phyloP scores from a whole-genome alignment of 2,329 filamentous ascomycete genomes.

The Diaporthe vexans region DNA sequence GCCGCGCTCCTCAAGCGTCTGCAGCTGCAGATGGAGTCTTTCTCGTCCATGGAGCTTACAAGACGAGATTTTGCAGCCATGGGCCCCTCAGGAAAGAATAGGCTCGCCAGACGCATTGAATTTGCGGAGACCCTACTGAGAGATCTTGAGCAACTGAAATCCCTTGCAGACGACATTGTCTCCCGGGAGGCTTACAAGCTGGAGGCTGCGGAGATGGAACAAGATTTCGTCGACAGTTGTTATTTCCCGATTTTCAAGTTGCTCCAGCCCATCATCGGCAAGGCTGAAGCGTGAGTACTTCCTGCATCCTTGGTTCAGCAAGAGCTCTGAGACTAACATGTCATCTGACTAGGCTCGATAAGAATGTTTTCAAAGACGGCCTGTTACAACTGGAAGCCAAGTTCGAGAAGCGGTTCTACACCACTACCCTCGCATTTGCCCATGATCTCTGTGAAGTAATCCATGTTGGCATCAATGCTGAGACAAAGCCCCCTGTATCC shows the following conservation, averaged over 20 bases:
- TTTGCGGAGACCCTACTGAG: constrained; percentile 83
- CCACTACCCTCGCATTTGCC: constrained; percentile 69
- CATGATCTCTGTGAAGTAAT: constrained; percentile 70
- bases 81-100: constrained; percentile 84
- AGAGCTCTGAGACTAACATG: constrained; percentile 52
- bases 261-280: constrained; percentile 83
- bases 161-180: constrained; percentile 78
- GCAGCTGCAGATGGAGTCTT: constrained; percentile 95
- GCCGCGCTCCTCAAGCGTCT: constrained; percentile 93
- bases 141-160: constrained; percentile 83
- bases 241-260: constrained; percentile 91
- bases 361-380: constrained; percentile 69
- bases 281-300: constrained; percentile 81
- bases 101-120: constrained; percentile 85
- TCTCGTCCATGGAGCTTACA: constrained; percentile 97
- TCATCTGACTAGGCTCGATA: constrained; percentile 69
- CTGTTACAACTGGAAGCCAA: constrained; percentile 64
- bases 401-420: constrained; percentile 70
- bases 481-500: constrained; percentile 49
- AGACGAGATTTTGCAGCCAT: constrained; percentile 95
- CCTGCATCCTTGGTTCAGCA: not conserved
- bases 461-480: constrained; percentile 63
- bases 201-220: constrained; percentile 81
- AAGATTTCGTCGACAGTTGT: constrained; percentile 85
- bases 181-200: constrained; percentile 84